These are phyloP conservation scores for Tylopilus cervinicoccineus DNA, from an alignment of 768 basidiomycete genomes.

Conservation along the genomic window DNA sequence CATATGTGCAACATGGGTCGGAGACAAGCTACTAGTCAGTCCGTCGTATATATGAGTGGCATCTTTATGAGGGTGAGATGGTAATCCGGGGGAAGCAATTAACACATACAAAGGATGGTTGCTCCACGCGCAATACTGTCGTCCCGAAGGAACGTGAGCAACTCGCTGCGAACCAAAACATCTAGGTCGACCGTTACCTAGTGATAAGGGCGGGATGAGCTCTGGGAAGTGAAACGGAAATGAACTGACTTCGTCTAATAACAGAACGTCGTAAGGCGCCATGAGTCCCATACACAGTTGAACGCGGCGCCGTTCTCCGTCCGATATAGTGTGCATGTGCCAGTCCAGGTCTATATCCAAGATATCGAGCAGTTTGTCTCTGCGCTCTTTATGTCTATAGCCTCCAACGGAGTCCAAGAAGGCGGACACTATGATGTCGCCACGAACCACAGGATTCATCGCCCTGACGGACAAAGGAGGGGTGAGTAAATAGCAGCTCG, in stretches of 20 bases:
- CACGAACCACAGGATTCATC: conserved; percentile 93
- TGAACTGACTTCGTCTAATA: conserved; percentile 81
- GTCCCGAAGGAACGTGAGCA: conserved; percentile 81
- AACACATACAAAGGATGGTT: conserved; percentile 75
- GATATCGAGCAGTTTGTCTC: conserved; percentile 84
- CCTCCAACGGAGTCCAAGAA: conserved; percentile 99
- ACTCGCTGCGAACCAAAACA: conserved; percentile 87
- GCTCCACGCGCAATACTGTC: conserved; percentile 80
- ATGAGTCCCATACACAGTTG: conserved; percentile 97
- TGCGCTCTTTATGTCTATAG: conserved; percentile 84
- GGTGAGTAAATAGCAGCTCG: background rate
- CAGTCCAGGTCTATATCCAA: conserved; percentile 94
- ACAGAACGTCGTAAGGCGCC: conserved; percentile 87
- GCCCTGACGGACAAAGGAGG: conserved; percentile 53
- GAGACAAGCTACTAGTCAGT: conserved; percentile 63
- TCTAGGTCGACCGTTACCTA: conserved; percentile 97
- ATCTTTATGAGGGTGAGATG: conserved; percentile 43
- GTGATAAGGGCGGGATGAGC: background rate
- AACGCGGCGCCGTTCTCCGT: conserved; percentile 90
- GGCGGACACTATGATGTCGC: conserved; percentile 87
- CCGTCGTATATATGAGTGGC: conserved; percentile 99
- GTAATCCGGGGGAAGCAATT: background rate
- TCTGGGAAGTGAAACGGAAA: background rate
- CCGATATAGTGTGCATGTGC: conserved; percentile 95
- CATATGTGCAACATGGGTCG: conserved; percentile 92